Base-by-base conservation (phyloP, 306 rosid species). In the Rosa persica region DNA sequence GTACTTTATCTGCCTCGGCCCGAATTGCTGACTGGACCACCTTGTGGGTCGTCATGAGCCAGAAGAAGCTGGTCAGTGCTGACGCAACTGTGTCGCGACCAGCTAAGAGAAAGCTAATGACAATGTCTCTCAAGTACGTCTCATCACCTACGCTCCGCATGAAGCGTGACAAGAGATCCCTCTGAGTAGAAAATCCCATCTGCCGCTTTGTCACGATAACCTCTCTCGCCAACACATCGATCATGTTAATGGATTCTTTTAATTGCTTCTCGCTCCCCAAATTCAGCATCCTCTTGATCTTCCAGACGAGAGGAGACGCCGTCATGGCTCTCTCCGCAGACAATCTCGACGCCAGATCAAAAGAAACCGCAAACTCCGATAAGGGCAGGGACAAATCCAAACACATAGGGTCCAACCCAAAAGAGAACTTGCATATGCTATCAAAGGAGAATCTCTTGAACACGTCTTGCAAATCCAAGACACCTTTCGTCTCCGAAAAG, bases 31-130 rank as follows among this genome's bases (percentile, higher is more conserved):
- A 43, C 27, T 71, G 89, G 4, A 72, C 90, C 42, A 70, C 65
- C 5, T 87, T 91, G 72, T 91, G 89, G 4, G 83, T 82, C 0
- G 86, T 86, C 61, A 91, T 5, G 0, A 93, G 83, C 93, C 93
- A 93, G 44, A 93, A 93, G 78, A 93, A 90, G 78, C 96, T 91
- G 1, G 97, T 93, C 74, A 93, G 79, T 0, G 93, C 91, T 0
- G 97, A 91, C 1, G 97, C 93, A 46, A 93, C 87, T 0, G 97
- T 93, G 81, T 93, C 98, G 1, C 98, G 90, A 1, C 98, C 98
- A 11, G 97, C 98, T 38, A 93, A 78, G 10, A 93, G 72, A 58
- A 93, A 90, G 80, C 96, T 91, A n/a, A 93, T 77, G 30, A 93
- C 72, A 12, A 93, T 91, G 73, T 93, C 98, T 61, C 93, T 82